These are phyloP conservation scores for Delonix regia DNA, from an alignment of 306 rosid species.

Conservation along the genomic window DNA sequence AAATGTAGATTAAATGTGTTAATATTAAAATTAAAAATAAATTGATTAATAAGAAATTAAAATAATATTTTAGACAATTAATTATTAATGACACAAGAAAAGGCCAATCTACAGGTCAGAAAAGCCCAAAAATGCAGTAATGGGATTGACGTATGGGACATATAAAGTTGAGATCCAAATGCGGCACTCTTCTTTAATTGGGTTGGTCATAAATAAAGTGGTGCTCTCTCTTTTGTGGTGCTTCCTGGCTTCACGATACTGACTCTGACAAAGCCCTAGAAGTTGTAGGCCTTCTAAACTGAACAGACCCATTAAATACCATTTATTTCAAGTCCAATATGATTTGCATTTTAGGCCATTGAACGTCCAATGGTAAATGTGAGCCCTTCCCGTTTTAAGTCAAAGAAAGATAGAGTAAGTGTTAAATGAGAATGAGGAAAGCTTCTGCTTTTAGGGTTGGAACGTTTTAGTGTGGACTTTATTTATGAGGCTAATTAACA, in stretches of 20 bases:
- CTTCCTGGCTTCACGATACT: neutral
- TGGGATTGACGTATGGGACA: neutral
- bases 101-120: neutral
- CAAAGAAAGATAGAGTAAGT: too few species aligned
- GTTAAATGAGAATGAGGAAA: neutral
- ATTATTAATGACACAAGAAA: neutral
- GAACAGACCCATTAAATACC: slow-evolving; percentile 6
- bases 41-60: too few species aligned
- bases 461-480: too few species aligned
- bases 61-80: too few species aligned
- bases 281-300: neutral
- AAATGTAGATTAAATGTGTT: too few species aligned
- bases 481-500: too few species aligned
- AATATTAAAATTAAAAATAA: too few species aligned
- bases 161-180: neutral
- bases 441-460: too few species aligned
- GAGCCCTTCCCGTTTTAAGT: too few species aligned
- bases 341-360: neutral
- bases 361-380: neutral
- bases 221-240: neutral
- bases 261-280: neutral
- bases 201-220: neutral
- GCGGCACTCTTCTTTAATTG: neutral
- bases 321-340: neutral
- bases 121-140: neutral